A percentile compares a stretch with the other conserved stretches of the same genome.
These are phyloP conservation scores for Globisporangium viniferum DNA, from an alignment of 352 stramenopile genomes.

Conservation along the genomic window DNA sequence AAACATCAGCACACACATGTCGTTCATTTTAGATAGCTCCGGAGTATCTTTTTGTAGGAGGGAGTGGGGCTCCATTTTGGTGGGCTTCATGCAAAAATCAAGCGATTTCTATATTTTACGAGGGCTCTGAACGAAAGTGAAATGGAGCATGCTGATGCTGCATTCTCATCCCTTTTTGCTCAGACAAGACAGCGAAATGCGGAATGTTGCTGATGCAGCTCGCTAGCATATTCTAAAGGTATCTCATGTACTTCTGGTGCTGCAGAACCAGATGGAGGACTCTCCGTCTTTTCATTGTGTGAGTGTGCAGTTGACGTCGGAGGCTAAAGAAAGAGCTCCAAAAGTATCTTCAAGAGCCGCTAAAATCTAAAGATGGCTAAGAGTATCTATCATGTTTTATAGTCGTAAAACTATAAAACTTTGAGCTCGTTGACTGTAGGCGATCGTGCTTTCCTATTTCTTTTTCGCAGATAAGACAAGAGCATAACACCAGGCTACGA, in stretches of 20 bases:
- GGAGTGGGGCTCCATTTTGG: background rate
- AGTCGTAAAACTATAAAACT: too few species aligned
- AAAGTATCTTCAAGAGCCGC: constrained; percentile 8
- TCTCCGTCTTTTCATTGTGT: background rate
- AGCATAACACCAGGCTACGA: background rate
- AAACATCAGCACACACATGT: background rate
- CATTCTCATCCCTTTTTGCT: background rate
- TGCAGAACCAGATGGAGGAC: constrained; percentile 3
- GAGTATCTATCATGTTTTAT: too few species aligned
- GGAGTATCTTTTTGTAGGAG: background rate
- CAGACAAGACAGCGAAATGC: background rate
- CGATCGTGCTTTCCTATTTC: background rate
- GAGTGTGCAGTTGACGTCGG: background rate
- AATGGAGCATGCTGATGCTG: background rate
- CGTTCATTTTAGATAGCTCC: background rate
- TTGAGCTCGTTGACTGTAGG: background rate
- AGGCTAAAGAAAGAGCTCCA: background rate
- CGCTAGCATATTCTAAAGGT: background rate
- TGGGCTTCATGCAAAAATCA: background rate
- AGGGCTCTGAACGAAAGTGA: background rate
- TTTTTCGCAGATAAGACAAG: constrained; percentile 5
- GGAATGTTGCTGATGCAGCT: background rate
- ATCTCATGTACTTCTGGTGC: background rate
- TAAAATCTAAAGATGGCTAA: background rate
- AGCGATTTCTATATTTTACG: background rate